Percentiles rank a stretch among this genome's conserved stretches.
These are phyloP conservation scores for Diaporthe australafricana DNA, from an alignment of 2,329 filamentous ascomycete species.

Conservation along the genomic window DNA sequence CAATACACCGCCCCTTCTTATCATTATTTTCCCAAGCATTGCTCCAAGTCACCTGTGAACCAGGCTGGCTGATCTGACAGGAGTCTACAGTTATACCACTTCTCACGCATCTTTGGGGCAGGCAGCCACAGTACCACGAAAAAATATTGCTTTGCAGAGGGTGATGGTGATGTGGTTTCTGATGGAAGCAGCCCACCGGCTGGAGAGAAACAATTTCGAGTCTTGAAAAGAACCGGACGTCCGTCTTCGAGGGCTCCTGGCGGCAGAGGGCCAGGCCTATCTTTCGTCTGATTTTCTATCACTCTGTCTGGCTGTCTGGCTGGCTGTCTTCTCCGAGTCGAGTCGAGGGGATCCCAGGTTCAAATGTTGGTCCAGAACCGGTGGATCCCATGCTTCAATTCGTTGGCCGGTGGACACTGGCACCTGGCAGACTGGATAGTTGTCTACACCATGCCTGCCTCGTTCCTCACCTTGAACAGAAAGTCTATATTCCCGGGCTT, in stretches of 20 bases:
- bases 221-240: conserved; percentile 1
- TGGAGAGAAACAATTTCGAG: not conserved
- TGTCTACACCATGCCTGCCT: not conserved
- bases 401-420: conserved; percentile 11
- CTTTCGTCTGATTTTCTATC: conserved; percentile 23
- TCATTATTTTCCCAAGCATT: not conserved
- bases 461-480: not conserved
- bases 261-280: not conserved
- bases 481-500: not conserved
- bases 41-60: not conserved
- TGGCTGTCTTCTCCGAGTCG: conserved; percentile 1
- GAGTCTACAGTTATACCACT: not conserved
- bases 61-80: not conserved
- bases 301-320: not conserved
- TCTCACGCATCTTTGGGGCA: not conserved
- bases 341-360: conserved; percentile 19
- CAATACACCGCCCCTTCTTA: conserved; percentile 21
- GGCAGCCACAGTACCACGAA: not conserved
- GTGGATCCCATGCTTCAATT: conserved; percentile 6
- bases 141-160: not conserved
- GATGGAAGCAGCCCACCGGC: not conserved
- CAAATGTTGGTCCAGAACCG: not conserved
- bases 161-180: not conserved
- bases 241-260: not conserved
- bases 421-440: not conserved